Conservation (phyloP, 2,329 filamentous ascomycete species). For the Sporothrix phasma region DNA sequence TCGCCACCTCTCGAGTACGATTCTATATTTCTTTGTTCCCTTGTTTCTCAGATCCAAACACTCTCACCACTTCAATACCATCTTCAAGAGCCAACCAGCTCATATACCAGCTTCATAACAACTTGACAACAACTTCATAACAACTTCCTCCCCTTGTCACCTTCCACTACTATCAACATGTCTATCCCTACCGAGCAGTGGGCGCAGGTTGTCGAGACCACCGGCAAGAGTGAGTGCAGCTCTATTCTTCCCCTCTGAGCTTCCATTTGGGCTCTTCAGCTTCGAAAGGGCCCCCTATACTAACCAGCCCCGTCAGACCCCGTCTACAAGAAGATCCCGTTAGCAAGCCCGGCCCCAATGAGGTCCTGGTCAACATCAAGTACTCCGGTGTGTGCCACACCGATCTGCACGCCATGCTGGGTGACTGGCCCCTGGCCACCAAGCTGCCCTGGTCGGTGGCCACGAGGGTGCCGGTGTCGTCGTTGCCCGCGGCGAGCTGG, state of each 20-base stretch:
- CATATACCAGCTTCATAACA: conserved; percentile 2
- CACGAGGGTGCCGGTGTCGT: conserved; percentile 76
- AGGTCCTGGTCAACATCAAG: conserved; percentile 26
- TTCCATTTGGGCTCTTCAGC: background rate
- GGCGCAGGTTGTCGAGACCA: conserved; percentile 83
- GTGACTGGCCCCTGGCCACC: conserved; percentile 23
- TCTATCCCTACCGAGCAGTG: conserved; percentile 72
- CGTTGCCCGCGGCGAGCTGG: conserved; percentile 66
- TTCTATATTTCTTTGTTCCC: background rate
- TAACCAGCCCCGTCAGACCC: conserved; percentile 35
- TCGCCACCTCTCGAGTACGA: background rate
- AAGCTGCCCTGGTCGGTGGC: conserved; percentile 37
- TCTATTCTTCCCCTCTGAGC: background rate
- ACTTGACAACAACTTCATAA: too few relatives aligned
- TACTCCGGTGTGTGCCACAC: conserved; percentile 27
- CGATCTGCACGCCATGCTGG: conserved; percentile 23
- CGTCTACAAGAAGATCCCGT: conserved; percentile 64
- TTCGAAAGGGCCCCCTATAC: background rate
- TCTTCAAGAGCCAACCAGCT: background rate
- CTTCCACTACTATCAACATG: conserved; percentile 26
- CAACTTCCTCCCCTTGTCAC: background rate
- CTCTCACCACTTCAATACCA: background rate
- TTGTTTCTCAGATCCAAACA: conserved; percentile 1
- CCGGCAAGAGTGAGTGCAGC: conserved; percentile 53
- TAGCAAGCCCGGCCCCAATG: conserved; percentile 41